Base-by-base conservation (phyloP, 2,329 filamentous ascomycete genomes). In the Cladosporium austrohemisphaericum region DNA sequence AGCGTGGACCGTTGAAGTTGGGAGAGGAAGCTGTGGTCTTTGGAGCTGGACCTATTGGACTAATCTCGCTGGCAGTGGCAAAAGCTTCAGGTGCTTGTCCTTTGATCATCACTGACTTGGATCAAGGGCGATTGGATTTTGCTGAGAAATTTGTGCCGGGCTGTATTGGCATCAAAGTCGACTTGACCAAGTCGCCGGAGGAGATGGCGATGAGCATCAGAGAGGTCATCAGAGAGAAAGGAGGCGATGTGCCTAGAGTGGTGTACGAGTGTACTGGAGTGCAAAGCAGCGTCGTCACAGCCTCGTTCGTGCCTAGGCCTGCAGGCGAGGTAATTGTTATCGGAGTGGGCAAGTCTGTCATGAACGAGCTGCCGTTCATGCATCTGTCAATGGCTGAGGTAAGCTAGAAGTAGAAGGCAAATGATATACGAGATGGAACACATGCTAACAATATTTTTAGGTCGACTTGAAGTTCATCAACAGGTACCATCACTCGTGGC, bases 71-170 rank as follows among this genome's bases (percentile, higher is more conserved):
- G 2, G 76, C 78, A 1, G 75, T 76, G 0, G 80, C 80, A 2
- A 72, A 77, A 26, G 81, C 81, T 0, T 82, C 78, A 0, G 82
- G 81, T 0, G 91, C 92, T 1, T 78, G 77, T 52, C 91, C 84
- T 62, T 77, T 96, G 5, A 83, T 95, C 19, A 81, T 82, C 5
- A 90, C 95, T 29, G 92, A 96, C 72, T 90, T 97, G 58, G 83
- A 94, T 54, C 78, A 83, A 57, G 72, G 78, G 55, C 82, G 91
- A 68, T 75, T 96, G 53, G 81, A 87, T 51, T 93, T 96, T 63
- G 91, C 92, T 11, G 75, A 74, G 60, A 70, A 71, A 22, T 92
- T 88, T 6, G 79, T 80, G 1, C 63, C 62, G 8, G 58, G 55
- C 1, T 58, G 56, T 36, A 47, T 56, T 1, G 58, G 62, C 1